Conservation (phyloP, 2,329 filamentous ascomycete genomes). For the Aspergillus quadrilineatus region DNA sequence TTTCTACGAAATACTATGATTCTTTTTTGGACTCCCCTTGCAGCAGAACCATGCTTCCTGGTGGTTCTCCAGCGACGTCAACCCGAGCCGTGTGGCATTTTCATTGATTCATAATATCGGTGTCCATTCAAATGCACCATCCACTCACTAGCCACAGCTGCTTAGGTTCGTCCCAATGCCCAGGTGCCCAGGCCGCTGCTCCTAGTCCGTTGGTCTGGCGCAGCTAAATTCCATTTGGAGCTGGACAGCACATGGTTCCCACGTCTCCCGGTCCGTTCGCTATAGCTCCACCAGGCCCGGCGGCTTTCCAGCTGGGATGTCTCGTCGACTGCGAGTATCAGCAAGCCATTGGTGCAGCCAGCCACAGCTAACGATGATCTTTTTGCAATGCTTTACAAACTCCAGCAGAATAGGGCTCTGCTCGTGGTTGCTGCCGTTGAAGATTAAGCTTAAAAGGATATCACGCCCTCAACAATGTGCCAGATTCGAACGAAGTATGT, state of each 20-base stretch:
- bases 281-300: constrained; percentile 28
- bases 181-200: constrained; percentile 11
- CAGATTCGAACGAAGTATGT: constrained; percentile 14
- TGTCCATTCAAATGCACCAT: constrained; percentile 1
- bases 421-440: constrained; percentile 12
- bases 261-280: constrained; percentile 15
- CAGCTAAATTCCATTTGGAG: constrained; percentile 11
- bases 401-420: constrained; percentile 10
- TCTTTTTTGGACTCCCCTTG: constrained; percentile 10
- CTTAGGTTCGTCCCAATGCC: constrained; percentile 14
- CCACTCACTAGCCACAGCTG: constrained; percentile 16
- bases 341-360: constrained; percentile 32
- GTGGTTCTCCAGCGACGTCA: constrained; percentile 12
- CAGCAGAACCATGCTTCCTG: not conserved
- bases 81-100: not conserved
- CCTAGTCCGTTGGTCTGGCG: not conserved
- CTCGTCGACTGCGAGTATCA: constrained; percentile 20
- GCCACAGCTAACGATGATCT: constrained; percentile 30
- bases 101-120: not conserved
- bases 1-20: not conserved
- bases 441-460: constrained; percentile 26
- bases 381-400: constrained; percentile 15
- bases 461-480: constrained; percentile 21
- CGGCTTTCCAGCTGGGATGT: constrained; percentile 27
- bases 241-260: constrained; percentile 19